A percentile compares a stretch with the other conserved stretches of the same genome.
Conservation (phyloP, 2,329 filamentous ascomycete genomes). For the Talaromyces piceae region DNA sequence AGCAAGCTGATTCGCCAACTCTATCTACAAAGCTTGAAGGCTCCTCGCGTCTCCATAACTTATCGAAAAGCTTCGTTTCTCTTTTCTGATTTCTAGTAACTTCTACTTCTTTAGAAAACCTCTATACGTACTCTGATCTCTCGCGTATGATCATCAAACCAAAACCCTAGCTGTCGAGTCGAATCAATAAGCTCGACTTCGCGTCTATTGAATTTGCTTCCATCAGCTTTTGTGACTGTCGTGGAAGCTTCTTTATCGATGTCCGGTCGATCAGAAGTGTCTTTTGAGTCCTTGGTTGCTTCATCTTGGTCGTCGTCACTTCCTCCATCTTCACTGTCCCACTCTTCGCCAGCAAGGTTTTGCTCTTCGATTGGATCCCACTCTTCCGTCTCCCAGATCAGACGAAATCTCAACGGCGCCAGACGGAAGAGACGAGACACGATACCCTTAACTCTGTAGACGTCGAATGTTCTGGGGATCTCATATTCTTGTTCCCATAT, state of each 20-base stretch:
- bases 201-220: constrained; percentile 62
- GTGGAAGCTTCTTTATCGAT: background rate
- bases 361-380: constrained; percentile 69
- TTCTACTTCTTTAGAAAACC: constrained; percentile 11
- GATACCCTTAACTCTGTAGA: constrained; percentile 74
- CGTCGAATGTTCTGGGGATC: constrained; percentile 68
- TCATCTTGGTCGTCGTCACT: constrained; percentile 34
- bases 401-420: constrained; percentile 54
- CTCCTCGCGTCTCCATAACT: too few relatives aligned
- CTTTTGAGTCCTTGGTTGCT: constrained; percentile 22
- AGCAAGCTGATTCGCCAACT: background rate
- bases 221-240: constrained; percentile 17
- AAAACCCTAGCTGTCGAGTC: constrained; percentile 74
- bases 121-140: constrained; percentile 68
- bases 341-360: constrained; percentile 49
- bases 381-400: constrained; percentile 87
- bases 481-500: constrained; percentile 34
- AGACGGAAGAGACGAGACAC: constrained; percentile 63
- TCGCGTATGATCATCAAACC: constrained; percentile 58
- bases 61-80: too few relatives aligned
- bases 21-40: background rate
- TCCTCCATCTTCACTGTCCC: constrained; percentile 25
- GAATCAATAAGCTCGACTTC: constrained; percentile 75
- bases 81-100: too few relatives aligned
- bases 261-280: background rate